Conservation (phyloP, 1,284 basidiomycete genomes). For the Puccinia polysora region DNA sequence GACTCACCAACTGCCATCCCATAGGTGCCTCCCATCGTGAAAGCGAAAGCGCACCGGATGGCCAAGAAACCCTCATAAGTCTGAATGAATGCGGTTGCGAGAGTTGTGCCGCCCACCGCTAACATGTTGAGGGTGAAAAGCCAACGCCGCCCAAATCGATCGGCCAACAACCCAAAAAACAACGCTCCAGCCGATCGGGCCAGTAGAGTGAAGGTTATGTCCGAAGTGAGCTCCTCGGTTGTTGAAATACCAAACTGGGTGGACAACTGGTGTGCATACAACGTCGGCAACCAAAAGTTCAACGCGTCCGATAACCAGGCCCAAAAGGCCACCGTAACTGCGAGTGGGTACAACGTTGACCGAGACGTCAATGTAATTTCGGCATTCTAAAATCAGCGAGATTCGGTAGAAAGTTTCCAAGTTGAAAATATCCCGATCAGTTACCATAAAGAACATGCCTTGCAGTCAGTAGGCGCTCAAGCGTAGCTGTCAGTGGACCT, state of each 20-base stretch:
- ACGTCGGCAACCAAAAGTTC: slow-evolving; percentile 74
- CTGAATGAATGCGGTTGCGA: slow-evolving; percentile 61
- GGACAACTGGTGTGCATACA: slow-evolving; percentile 62
- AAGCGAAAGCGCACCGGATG: slow-evolving; percentile 55
- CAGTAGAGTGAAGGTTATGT: slow-evolving; percentile 86
- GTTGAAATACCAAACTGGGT: slow-evolving; percentile 50
- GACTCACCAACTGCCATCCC: slow-evolving; percentile 50
- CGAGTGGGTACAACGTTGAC: background rate
- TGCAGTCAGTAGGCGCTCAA: background rate
- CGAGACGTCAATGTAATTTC: background rate
- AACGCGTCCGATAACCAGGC: slow-evolving; percentile 20
- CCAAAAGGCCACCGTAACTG: slow-evolving; percentile 22
- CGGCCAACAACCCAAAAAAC: slow-evolving; percentile 60
- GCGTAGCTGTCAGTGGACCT: background rate
- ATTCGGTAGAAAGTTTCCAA: too few species aligned
- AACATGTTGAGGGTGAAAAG: slow-evolving; percentile 69
- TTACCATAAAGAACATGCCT: background rate
- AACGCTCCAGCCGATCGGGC: slow-evolving; percentile 83
- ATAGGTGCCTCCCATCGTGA: slow-evolving; percentile 69
- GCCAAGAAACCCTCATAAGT: slow-evolving; percentile 57
- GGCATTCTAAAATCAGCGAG: background rate
- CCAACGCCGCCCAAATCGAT: slow-evolving; percentile 84
- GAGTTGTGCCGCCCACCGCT: slow-evolving; percentile 67
- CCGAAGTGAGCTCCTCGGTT: slow-evolving; percentile 55
- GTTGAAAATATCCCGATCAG: background rate